Evolutionary conservation across 2,329 filamentous ascomycete genomes (phyloP).

Genomic region (Penicillium sp.): DNA sequence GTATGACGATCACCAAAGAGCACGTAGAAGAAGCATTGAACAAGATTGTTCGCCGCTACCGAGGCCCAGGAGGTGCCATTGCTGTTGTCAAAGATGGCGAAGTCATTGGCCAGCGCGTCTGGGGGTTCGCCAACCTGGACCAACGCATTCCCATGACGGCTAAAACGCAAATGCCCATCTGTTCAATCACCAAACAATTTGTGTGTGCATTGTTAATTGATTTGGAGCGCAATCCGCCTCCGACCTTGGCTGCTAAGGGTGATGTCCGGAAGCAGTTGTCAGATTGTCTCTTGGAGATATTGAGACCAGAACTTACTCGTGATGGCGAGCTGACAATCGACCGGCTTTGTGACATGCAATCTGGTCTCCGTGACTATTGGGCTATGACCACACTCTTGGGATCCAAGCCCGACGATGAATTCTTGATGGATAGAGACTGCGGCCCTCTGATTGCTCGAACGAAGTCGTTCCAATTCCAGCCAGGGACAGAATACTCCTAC

Average conservation of each 20-base stretch:
- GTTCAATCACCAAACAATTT: slow-evolving; percentile 51
- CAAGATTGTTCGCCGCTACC: slow-evolving; percentile 21
- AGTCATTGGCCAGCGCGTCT: slow-evolving; percentile 39
- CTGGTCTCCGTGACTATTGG: slow-evolving; percentile 50
- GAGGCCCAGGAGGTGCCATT: slow-evolving; percentile 46
- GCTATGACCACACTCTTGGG: slow-evolving; percentile 47
- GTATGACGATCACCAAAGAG: slow-evolving; percentile 10
- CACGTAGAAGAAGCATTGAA: slow-evolving; percentile 19
- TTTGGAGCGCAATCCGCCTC: slow-evolving; percentile 36
- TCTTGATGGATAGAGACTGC: slow-evolving; percentile 36
- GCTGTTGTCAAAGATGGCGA: slow-evolving; percentile 47
- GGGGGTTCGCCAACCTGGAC: slow-evolving; percentile 49
- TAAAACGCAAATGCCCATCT: slow-evolving; percentile 45
- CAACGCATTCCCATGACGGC: slow-evolving; percentile 37
- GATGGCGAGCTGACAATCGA: slow-evolving; percentile 36
- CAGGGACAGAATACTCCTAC: slow-evolving; percentile 47
- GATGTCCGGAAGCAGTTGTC: slow-evolving; percentile 35
- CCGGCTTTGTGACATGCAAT: slow-evolving; percentile 45
- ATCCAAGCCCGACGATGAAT: slow-evolving; percentile 41
- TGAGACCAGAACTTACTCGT: slow-evolving; percentile 25
- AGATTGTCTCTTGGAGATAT: slow-evolving; percentile 25
- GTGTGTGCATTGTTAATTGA: slow-evolving; percentile 41
- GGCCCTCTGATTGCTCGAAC: slow-evolving; percentile 33
- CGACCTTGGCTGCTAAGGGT: slow-evolving; percentile 27
- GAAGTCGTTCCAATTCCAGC: slow-evolving; percentile 43